Percentiles rank a stretch among this genome's conserved stretches.
phyloP scores from a whole-genome alignment of 208 protist species.

The Leishmania gerbilli region DNA sequence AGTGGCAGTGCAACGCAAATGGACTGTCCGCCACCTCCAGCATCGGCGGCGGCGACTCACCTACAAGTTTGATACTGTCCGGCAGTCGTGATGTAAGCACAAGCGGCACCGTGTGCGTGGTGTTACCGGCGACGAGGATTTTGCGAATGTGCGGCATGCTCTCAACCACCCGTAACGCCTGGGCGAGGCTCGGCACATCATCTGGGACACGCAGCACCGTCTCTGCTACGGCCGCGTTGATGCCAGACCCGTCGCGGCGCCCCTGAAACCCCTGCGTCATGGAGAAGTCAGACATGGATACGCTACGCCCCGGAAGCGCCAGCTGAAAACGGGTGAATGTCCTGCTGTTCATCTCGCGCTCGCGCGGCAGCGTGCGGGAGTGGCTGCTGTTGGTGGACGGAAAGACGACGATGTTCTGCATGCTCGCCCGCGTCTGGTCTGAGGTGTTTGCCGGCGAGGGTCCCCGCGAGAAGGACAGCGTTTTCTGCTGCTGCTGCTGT shows the following conservation, averaged over 20 bases:
- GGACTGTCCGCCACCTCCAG: constrained; percentile 56
- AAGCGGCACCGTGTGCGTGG: constrained; percentile 49
- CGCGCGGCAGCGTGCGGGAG: constrained; percentile 18
- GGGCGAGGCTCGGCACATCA: constrained; percentile 53
- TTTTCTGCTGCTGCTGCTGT: constrained; percentile 32
- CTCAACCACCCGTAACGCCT: constrained; percentile 42
- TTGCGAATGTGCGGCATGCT: constrained; percentile 64
- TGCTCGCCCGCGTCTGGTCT: constrained; percentile 30
- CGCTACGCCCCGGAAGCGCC: constrained; percentile 33
- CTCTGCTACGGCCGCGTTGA: constrained; percentile 20
- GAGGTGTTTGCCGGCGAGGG: constrained; percentile 26
- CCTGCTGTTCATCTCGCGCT: constrained; percentile 23
- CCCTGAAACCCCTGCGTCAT: constrained; percentile 26
- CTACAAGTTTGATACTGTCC: constrained; percentile 67
- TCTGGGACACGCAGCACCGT: constrained; percentile 59
- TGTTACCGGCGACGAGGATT: constrained; percentile 58
- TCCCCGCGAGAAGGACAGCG: constrained; percentile 45
- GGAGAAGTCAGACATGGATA: constrained; percentile 51
- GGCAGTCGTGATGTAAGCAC: constrained; percentile 57
- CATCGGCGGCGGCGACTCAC: constrained; percentile 66
- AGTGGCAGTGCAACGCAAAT: constrained; percentile 60
- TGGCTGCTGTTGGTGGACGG: constrained; percentile 19
- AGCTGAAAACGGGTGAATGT: constrained; percentile 40
- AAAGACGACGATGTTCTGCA: constrained; percentile 33
- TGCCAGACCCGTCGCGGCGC: constrained; percentile 9